Percentiles rank a stretch among this genome's conserved stretches.
These are phyloP conservation scores for Solanum appendiculatum DNA, from an alignment of 257 asterid genomes.

Conservation along the genomic window DNA sequence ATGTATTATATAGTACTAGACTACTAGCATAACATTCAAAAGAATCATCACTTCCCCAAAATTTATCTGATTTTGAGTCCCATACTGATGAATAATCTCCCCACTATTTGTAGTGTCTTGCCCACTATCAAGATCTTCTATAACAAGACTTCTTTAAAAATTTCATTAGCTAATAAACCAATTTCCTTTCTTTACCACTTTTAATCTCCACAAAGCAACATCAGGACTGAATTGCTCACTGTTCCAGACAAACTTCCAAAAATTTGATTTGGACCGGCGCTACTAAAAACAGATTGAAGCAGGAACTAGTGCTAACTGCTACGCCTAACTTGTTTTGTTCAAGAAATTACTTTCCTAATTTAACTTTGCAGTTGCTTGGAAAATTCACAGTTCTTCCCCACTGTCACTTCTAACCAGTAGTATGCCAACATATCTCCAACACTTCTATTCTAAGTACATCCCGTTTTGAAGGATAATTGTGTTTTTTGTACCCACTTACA, in stretches of 20 bases:
- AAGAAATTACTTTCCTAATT: background rate
- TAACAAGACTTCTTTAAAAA: background rate
- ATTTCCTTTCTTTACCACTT: background rate
- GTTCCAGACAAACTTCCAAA: background rate
- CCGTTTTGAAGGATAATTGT: background rate
- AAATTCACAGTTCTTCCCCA: background rate
- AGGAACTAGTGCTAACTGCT: background rate
- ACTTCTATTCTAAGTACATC: background rate
- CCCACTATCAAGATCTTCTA: background rate
- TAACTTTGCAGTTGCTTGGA: background rate
- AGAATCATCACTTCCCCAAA: too few relatives aligned
- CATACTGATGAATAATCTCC: background rate
- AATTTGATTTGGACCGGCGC: background rate
- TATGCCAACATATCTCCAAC: background rate
- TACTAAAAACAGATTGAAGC: background rate
- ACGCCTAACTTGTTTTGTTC: background rate
- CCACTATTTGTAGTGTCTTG: background rate
- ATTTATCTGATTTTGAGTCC: too few relatives aligned
- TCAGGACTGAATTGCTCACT: background rate
- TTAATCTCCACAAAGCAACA: background rate
- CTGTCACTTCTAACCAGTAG: background rate
- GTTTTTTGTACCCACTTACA: background rate
- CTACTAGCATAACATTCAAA: background rate
- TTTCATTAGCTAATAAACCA: background rate
- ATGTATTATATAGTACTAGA: background rate